A percentile compares a stretch with the other conserved stretches of the same genome.
Conservation (phyloP, 192 early-diverging fungal genomes). For the Martensiomyces pterosporus region DNA sequence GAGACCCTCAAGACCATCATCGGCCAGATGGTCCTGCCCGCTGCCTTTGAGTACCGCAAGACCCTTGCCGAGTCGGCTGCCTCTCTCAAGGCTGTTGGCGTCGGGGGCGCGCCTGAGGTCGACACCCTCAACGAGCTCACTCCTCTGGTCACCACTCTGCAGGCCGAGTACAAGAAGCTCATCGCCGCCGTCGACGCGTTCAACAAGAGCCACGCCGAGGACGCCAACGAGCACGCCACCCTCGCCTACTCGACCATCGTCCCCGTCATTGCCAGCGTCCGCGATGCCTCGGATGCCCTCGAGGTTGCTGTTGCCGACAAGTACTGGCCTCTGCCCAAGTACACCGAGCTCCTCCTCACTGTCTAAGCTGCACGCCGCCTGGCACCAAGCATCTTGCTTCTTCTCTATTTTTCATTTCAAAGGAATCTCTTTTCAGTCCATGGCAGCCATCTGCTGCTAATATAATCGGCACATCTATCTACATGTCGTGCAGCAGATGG, state of each 20-base stretch:
- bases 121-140: constrained; percentile 65
- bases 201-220: constrained; percentile 41
- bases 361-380: too few relatives aligned
- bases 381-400: too few relatives aligned
- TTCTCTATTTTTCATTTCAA: not conserved
- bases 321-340: constrained; percentile 96
- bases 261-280: constrained; percentile 67
- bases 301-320: constrained; percentile 85
- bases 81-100: constrained; percentile 59
- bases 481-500: too few relatives aligned
- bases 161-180: constrained; percentile 56
- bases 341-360: constrained; percentile 85
- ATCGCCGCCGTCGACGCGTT: constrained; percentile 55
- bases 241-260: constrained; percentile 58
- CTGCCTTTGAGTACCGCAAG: constrained; percentile 84
- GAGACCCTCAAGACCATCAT: constrained; percentile 82
- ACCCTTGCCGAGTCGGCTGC: constrained; percentile 77
- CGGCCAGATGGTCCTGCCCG: constrained; percentile 81
- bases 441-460: not conserved
- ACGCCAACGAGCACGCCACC: constrained; percentile 63
- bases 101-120: constrained; percentile 65
- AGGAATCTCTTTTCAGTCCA: not conserved
- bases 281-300: constrained; percentile 67
- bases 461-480: too few relatives aligned
- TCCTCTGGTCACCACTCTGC: constrained; percentile 56